These are phyloP conservation scores for Corrigiola litoralis DNA, from an alignment of 179 eudicot species.

Conservation along the genomic window DNA sequence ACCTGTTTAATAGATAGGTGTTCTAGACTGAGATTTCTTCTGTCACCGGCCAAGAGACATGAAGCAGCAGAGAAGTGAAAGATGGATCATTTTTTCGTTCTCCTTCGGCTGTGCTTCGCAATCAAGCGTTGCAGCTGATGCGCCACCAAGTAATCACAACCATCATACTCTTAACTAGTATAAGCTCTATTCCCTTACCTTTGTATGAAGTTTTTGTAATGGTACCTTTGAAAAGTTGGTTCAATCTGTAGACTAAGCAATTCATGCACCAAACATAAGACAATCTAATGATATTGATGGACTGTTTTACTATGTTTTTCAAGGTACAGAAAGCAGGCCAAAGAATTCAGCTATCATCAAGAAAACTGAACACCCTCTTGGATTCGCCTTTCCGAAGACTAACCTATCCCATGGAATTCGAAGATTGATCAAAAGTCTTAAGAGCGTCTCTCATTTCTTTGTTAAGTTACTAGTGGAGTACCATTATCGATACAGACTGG, in stretches of 20 bases:
- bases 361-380: conserved; percentile 18
- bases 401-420: conserved; percentile 40
- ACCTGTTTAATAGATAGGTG: conserved; percentile 6
- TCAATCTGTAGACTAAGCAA: too few relatives aligned
- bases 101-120: conserved; percentile 26
- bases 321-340: conserved; percentile 16
- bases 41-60: conserved; percentile 11
- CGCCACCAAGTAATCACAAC: neutral
- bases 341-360: conserved; percentile 13
- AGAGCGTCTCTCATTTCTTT: conserved; percentile 39
- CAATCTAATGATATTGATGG: too few relatives aligned
- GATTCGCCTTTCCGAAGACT: conserved; percentile 30
- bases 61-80: conserved; percentile 22
- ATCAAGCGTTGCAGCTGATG: conserved; percentile 16
- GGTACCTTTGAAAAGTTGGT: too few relatives aligned
- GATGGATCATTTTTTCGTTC: conserved; percentile 29
- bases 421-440: conserved; percentile 44
- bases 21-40: neutral
- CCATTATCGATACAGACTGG: too few relatives aligned
- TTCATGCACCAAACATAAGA: too few relatives aligned
- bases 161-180: conserved; percentile 14
- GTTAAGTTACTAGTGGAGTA: conserved; percentile 53
- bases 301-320: neutral
- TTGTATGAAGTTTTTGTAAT: neutral
- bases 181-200: neutral